phyloP scores from a whole-genome alignment of 768 basidiomycete species.

The Podaxis sp. region DNA sequence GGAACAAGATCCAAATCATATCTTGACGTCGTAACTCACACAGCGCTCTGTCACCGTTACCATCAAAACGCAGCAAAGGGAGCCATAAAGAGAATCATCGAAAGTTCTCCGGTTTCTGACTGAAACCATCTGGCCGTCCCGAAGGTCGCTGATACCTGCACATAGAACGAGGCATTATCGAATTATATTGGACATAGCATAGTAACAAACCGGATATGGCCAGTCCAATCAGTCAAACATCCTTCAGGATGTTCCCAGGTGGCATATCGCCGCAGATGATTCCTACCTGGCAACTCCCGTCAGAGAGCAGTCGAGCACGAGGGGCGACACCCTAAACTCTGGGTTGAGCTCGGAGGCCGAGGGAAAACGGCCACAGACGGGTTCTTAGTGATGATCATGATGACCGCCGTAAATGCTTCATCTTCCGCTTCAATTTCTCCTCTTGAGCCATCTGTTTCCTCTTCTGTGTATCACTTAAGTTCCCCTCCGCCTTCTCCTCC shows the following conservation, averaged over 20 bases:
- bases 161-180: slow-evolving; percentile 1
- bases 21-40: slow-evolving; percentile 2
- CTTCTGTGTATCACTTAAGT: slow-evolving; percentile 68
- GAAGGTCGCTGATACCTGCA: background rate
- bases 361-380: background rate
- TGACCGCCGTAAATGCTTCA: slow-evolving; percentile 23
- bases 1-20: slow-evolving; percentile 7
- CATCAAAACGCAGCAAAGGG: slow-evolving; percentile 2
- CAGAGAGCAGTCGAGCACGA: background rate
- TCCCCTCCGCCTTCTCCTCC: slow-evolving; percentile 54
- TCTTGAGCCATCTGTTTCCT: slow-evolving; percentile 51
- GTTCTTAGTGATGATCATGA: slow-evolving; percentile 2
- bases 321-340: background rate
- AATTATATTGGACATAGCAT: slow-evolving; percentile 1
- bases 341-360: background rate
- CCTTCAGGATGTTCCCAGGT: background rate
- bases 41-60: background rate
- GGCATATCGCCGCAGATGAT: background rate
- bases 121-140: background rate
- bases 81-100: background rate
- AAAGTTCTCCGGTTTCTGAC: background rate
- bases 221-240: background rate
- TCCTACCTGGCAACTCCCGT: slow-evolving; percentile 1
- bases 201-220: slow-evolving; percentile 2
- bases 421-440: slow-evolving; percentile 38